Base-by-base conservation (phyloP, 1,139 yeast species). In the Diutina ranongensis region DNA sequence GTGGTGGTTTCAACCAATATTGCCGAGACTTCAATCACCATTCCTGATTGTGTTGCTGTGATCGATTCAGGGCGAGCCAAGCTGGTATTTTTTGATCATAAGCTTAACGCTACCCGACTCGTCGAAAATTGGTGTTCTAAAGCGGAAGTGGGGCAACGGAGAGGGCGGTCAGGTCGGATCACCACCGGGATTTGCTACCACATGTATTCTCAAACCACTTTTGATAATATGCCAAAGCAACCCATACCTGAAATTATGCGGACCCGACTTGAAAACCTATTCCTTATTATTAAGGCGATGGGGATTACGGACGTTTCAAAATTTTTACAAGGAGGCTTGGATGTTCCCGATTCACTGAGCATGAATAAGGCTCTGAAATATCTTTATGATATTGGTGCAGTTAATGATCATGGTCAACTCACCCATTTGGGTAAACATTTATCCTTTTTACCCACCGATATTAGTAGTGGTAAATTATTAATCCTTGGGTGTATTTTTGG, bases 121-220 rank as follows among this genome's bases (percentile, higher is more conserved):
- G 70, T 80, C 3, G 97, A 89, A 57, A 71, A 74, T 3, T 89
- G 95, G 88, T 87, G 89, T 33, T 89, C 97, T 0, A 76, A 75
- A 52, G 97, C 97, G 0, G 96, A 94, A 57, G 81, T 83, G n/a
- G 76, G 79, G 40, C 98, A 92, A 62, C 75, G 98, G 63, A 72
- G 96, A 58, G 98, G 98, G 59, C 85, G 98, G 69, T 94, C 97
- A n/a, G 98, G 98, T 51, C 92, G 98, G 74, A 88, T 89, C 15
- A 75, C 81, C 25, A 71, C 71, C 28, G 98, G 98, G 49, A 68
- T 68, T 12, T 88, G 97, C 51, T 92, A 79, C 63, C 89, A 85
- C 57, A 60, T 92, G 44, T 92, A 78, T 60, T 82, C 97, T 0
- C 63, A 67, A 46, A 76, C 74, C 2, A 74, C 84, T 0, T 80